Base-by-base conservation (phyloP, 164 flowering plant species). In the Nymphaea colorata region DNA sequence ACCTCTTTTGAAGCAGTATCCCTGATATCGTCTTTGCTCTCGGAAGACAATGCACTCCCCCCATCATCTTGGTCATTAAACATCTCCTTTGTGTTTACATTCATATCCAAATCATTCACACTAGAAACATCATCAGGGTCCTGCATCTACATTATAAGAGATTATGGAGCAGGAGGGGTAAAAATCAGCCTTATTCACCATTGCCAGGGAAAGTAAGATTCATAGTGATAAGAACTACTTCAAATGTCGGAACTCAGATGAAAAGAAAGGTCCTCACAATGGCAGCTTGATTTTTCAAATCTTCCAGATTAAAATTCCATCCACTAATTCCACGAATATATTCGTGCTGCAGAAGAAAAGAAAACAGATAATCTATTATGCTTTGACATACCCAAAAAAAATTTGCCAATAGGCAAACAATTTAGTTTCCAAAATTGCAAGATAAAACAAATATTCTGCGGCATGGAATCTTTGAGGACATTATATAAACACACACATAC, bases 311-410 rank as follows among this genome's bases (percentile, higher is more conserved):
- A 71, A 94, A 94, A 73, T 94, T 88, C 99, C 99, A 94, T 2
- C 88, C 99, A 77, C 99, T 94, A 45, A 94, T 87, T 73, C 99
- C 99, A 67, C 96, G 84, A 5, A 88, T 91, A 65, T 94, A 94
- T 73, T 90, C 96, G 86, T 85, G 85, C 99, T 94, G 94, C 85
- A 80, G 67, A 42, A 61, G 16, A 76, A 10, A 68, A 71, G 55
- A 74, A 64, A 64, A 61, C 57, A 51, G 12, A 61, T 61, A 3
- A 7, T 12, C 25, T 6, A 61, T 17, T 61, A 17, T 25, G 36
- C 36, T 25, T 25, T 25, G 36, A 25, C 36, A 25, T 25, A 25
- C 36, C 36, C 36, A 25, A 25, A 25, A 25, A 25, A 25, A 25
- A 25, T 1, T 25, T 25, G 36, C 36, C 36, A 25, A 25, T 25